A percentile compares a stretch with the other conserved stretches of the same genome.
These are phyloP conservation scores for Leptomonas seymouri DNA, from an alignment of 208 protist genomes.

Conservation along the genomic window DNA sequence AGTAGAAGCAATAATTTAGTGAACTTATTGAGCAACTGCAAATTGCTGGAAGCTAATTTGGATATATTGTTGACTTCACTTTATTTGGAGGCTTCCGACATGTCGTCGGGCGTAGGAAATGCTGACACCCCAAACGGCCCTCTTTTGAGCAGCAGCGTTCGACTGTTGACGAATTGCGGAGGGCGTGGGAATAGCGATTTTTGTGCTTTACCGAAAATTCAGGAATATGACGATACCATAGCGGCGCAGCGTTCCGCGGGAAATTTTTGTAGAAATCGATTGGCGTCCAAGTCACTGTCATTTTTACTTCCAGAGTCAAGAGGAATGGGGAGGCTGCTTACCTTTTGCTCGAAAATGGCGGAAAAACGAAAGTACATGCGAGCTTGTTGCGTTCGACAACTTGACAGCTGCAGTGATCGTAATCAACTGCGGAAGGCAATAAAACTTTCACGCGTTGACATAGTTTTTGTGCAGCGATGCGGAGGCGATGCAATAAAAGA, in stretches of 20 bases:
- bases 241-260: not conserved
- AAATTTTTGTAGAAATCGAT: too few species aligned
- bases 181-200: too few species aligned
- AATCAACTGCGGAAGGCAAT: not conserved
- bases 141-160: not conserved
- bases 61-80: not conserved
- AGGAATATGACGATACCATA: not conserved
- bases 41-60: not conserved
- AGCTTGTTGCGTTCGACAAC: conserved; percentile 11
- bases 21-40: not conserved
- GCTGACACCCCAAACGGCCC: not conserved
- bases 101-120: not conserved
- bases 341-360: conserved; percentile 6
- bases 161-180: not conserved
- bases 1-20: not conserved
- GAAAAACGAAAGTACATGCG: conserved; percentile 17
- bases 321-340: not conserved
- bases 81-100: not conserved
- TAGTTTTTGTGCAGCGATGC: conserved; percentile 20
- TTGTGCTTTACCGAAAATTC: not conserved
- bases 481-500: not conserved
- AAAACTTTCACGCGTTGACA: not conserved
- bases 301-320: conserved; percentile 2
- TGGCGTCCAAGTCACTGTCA: not conserved
- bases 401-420: conserved; percentile 4